phyloP scores from a whole-genome alignment of 768 basidiomycete species.

The Amanita rimosa region DNA sequence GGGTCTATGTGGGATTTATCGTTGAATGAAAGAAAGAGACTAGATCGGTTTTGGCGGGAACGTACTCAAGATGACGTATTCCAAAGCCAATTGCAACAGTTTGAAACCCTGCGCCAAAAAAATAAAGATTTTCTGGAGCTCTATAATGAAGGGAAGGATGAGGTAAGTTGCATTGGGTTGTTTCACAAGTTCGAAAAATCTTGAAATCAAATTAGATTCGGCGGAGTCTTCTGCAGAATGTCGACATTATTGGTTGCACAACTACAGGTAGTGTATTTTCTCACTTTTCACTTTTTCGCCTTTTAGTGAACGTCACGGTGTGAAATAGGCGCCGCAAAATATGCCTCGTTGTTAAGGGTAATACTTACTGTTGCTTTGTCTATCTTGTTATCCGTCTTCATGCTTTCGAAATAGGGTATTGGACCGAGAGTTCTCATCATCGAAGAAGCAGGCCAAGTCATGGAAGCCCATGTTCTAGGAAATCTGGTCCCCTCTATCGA shows the following conservation, averaged over 20 bases:
- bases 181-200: neutral
- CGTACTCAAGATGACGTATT: constrained; percentile 22
- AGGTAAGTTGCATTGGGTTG: constrained; percentile 26
- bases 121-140: constrained; percentile 22
- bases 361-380: constrained; percentile 3
- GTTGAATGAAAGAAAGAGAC: constrained; percentile 28
- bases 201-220: constrained; percentile 28
- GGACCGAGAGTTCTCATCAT: constrained; percentile 54
- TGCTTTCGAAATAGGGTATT: constrained; percentile 29
- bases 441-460: constrained; percentile 76
- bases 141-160: constrained; percentile 37
- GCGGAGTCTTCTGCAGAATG: constrained; percentile 37
- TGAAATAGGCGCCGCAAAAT: constrained; percentile 54
- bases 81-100: constrained; percentile 23
- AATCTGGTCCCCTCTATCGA: constrained; percentile 54
- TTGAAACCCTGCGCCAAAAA: constrained; percentile 22
- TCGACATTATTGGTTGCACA: constrained; percentile 66
- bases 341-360: constrained; percentile 46
- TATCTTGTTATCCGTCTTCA: neutral
- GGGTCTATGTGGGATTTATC: constrained; percentile 47
- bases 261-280: constrained; percentile 46
- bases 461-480: constrained; percentile 66
- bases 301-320: neutral
- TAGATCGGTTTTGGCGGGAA: constrained; percentile 37
- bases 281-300: neutral